These are phyloP conservation scores for Geranium rotundifolium DNA, from an alignment of 345 rosid genomes.

Conservation along the genomic window DNA sequence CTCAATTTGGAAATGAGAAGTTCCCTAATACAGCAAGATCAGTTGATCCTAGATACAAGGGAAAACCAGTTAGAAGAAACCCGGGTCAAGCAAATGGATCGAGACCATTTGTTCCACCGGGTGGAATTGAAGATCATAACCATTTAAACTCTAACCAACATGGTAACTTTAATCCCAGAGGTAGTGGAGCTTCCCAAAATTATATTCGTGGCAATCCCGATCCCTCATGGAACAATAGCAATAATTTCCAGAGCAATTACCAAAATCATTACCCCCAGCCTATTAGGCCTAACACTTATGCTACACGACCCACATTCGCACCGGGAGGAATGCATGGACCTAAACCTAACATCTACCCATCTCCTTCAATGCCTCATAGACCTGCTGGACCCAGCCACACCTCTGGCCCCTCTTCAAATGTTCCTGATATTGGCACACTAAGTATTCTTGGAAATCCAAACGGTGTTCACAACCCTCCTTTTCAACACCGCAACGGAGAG, in stretches of 20 bases:
- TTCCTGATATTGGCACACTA: slow-evolving; percentile 20
- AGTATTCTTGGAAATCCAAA: slow-evolving; percentile 11
- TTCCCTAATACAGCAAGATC: slow-evolving; percentile 8
- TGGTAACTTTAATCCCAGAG: slow-evolving; percentile 9
- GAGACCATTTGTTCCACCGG: slow-evolving; percentile 5
- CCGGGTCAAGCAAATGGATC: slow-evolving; percentile 11
- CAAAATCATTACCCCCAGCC: slow-evolving; percentile 11
- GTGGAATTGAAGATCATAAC: slow-evolving; percentile 15
- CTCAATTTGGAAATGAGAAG: slow-evolving; percentile 18
- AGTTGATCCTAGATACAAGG: slow-evolving; percentile 19
- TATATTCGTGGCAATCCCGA: slow-evolving; percentile 13
- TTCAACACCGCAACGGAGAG: slow-evolving; percentile 17
- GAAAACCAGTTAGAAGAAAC: slow-evolving; percentile 14
- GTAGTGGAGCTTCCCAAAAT: slow-evolving; percentile 9
- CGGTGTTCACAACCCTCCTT: slow-evolving; percentile 13
- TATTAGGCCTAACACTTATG: slow-evolving; percentile 15
- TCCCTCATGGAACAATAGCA: slow-evolving; percentile 17
- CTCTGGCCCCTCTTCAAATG: slow-evolving; percentile 10
- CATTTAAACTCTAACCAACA: slow-evolving; percentile 14
- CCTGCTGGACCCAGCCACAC: slow-evolving; percentile 12
- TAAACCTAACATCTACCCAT: background rate
- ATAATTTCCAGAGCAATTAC: slow-evolving; percentile 7
- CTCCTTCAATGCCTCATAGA: slow-evolving; percentile 11
- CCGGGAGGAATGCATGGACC: slow-evolving; percentile 9
- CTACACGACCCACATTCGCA: slow-evolving; percentile 9